These are phyloP conservation scores for Rugonectria rugulosa DNA, from an alignment of 2,329 filamentous ascomycete genomes.

Conservation along the genomic window DNA sequence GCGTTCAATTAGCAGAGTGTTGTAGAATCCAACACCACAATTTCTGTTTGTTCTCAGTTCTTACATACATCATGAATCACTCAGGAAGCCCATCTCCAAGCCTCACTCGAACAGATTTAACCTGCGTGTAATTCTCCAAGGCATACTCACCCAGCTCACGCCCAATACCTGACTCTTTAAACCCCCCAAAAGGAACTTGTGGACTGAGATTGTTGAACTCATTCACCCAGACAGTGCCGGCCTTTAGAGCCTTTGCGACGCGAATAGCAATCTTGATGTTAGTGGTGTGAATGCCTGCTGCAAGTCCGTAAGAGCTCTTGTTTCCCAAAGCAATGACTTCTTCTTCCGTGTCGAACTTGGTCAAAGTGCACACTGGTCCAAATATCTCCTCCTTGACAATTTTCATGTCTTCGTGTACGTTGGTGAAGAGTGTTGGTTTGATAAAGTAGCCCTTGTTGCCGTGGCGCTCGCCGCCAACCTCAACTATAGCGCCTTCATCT, in stretches of 20 bases:
- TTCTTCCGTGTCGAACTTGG: neutral
- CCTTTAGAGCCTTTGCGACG: neutral
- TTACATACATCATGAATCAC: too few species aligned
- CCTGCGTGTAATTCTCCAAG: neutral
- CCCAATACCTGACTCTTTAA: neutral
- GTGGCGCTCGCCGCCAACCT: neutral
- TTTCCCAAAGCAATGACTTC: neutral
- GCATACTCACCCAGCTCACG: neutral
- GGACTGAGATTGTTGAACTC: neutral
- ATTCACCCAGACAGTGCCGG: constrained; percentile 1
- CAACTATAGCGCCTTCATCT: neutral
- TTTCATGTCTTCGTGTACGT: neutral
- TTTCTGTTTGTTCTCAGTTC: too few species aligned
- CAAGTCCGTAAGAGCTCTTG: neutral
- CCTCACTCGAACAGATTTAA: neutral
- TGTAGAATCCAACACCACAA: too few species aligned
- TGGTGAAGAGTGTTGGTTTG: neutral
- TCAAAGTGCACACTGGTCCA: neutral
- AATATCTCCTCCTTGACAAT: neutral
- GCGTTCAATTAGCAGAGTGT: too few species aligned
- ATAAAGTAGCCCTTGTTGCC: neutral
- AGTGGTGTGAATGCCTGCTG: neutral
- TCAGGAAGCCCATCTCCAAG: neutral
- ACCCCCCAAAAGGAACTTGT: neutral
- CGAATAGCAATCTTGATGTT: neutral